Percentiles rank a stretch among this genome's conserved stretches.
phyloP scores from a whole-genome alignment of 2,329 filamentous ascomycete species.

The Phoma sp. region DNA sequence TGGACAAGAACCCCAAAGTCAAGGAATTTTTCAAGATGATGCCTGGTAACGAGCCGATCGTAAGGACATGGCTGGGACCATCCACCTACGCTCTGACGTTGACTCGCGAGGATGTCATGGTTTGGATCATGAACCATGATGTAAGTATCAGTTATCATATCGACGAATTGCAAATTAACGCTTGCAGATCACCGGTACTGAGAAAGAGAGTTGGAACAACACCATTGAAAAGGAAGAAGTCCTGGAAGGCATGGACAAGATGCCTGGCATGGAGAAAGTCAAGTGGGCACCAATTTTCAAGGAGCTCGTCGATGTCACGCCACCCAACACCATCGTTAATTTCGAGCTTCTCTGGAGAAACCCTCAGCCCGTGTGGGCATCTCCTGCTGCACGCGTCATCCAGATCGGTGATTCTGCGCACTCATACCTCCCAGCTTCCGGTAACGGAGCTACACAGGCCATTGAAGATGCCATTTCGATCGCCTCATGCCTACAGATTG shows the following conservation, averaged over 20 bases:
- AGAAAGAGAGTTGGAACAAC: slow-evolving; percentile 56
- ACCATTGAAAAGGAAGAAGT: slow-evolving; percentile 56
- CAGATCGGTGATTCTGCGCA: slow-evolving; percentile 56
- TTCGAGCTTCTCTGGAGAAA: slow-evolving; percentile 58
- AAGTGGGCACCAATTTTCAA: slow-evolving; percentile 57
- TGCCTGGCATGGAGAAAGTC: slow-evolving; percentile 49
- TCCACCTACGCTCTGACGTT: slow-evolving; percentile 55
- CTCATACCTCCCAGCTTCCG: slow-evolving; percentile 54
- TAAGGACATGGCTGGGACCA: slow-evolving; percentile 54
- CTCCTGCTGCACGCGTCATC: slow-evolving; percentile 51
- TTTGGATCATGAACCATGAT: slow-evolving; percentile 60
- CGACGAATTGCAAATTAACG: slow-evolving; percentile 15
- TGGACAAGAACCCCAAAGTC: slow-evolving; percentile 55
- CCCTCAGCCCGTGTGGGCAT: slow-evolving; percentile 54
- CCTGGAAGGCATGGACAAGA: slow-evolving; percentile 53
- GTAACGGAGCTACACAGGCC: slow-evolving; percentile 56
- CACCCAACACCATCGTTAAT: slow-evolving; percentile 56
- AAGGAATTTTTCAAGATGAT: slow-evolving; percentile 56
- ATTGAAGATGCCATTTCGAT: slow-evolving; percentile 56
- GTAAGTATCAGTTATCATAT: slow-evolving; percentile 26
- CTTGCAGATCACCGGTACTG: slow-evolving; percentile 51
- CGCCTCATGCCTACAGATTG: slow-evolving; percentile 55
- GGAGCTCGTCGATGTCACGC: slow-evolving; percentile 52
- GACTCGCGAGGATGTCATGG: slow-evolving; percentile 55
- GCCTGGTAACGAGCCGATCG: slow-evolving; percentile 51